Percentiles rank a stretch among this genome's conserved stretches.
These are phyloP conservation scores for Botrytis aclada DNA, from an alignment of 2,329 filamentous ascomycete species.

Conservation along the genomic window DNA sequence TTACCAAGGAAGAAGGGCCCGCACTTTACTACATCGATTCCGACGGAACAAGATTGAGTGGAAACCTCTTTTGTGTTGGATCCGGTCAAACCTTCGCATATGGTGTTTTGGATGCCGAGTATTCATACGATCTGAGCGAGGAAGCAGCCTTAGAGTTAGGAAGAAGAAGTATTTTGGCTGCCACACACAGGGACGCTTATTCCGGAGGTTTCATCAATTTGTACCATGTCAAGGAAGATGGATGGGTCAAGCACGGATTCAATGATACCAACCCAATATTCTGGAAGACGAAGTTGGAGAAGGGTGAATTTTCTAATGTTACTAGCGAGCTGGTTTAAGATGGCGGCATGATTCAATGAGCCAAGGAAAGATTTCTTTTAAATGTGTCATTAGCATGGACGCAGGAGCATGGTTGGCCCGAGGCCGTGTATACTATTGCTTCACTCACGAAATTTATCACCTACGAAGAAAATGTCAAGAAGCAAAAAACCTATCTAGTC, in stretches of 20 bases:
- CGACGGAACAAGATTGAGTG: slow-evolving; percentile 86
- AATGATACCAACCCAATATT: slow-evolving; percentile 98
- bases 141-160: slow-evolving; percentile 91
- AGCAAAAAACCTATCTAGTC: neutral
- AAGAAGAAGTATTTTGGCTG: slow-evolving; percentile 87
- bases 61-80: slow-evolving; percentile 97
- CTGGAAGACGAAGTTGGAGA: slow-evolving; percentile 98
- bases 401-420: slow-evolving; percentile 24
- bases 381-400: slow-evolving; percentile 37
- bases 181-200: slow-evolving; percentile 96
- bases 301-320: slow-evolving; percentile 79
- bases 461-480: slow-evolving; percentile 23
- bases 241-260: slow-evolving; percentile 99
- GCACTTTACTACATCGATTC: slow-evolving; percentile 99
- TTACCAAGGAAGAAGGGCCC: slow-evolving; percentile 91
- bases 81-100: slow-evolving; percentile 99
- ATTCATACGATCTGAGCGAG: slow-evolving; percentile 80
- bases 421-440: slow-evolving; percentile 36
- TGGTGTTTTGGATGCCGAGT: slow-evolving; percentile 94
- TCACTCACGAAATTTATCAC: slow-evolving; percentile 33
- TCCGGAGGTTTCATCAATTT: slow-evolving; percentile 98
- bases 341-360: slow-evolving; percentile 14
- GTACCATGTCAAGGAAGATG: slow-evolving; percentile 98
- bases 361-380: slow-evolving; percentile 28
- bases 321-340: slow-evolving; percentile 38